Evolutionary conservation across 129 eudicot genomes (phyloP), one percentile per base, ranked within the genome.

Genomic region (Ambrosia trifida): DNA sequence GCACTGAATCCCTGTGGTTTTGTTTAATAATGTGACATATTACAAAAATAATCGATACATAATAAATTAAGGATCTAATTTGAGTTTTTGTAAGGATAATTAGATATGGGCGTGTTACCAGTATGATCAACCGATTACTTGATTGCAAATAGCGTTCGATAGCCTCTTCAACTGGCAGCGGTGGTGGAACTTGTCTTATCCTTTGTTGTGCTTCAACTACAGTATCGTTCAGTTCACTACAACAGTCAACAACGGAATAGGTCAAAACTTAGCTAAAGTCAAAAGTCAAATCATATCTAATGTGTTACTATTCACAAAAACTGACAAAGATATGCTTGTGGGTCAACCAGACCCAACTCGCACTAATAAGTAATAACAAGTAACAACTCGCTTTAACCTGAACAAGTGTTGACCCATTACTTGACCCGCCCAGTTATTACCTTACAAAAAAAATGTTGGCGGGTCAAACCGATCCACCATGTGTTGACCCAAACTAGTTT

Each of bases 171-270:
- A 82, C 77, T 2, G 87, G 90, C 57, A 94, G 86, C 16, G 19
- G 51, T 1, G 97, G 99, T 17, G 96, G 96, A 75, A 78, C 88
- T 81, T 87, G 87, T 78, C 84, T 85, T 83, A 88, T 94, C 59
- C 99, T 82, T 79, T 85, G 87, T 75, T 94, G 96, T 54, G 99
- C 99, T 84, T 94, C 96, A 60, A 87, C 88, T 76, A 90, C 97
- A 4, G 97, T 94, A 81, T 89, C 99, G 68, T 94, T 94, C 68
- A 94, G 79, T 69, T 94, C 96, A 73, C 99, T 94, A 68, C 72
- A 81, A 58, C 35, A 59, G 68, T 51, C 44, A 33, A 41, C 54
- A 62, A 38, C 36, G 45, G 7, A 69, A 35, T 38, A 43, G 16
- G 38, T 77, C 72, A 73, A 76, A 64, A 7, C n/a, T 59, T 57